These are phyloP conservation scores for Pseudogymnoascus sp. DNA, from an alignment of 2,329 filamentous ascomycete genomes.

Conservation along the genomic window DNA sequence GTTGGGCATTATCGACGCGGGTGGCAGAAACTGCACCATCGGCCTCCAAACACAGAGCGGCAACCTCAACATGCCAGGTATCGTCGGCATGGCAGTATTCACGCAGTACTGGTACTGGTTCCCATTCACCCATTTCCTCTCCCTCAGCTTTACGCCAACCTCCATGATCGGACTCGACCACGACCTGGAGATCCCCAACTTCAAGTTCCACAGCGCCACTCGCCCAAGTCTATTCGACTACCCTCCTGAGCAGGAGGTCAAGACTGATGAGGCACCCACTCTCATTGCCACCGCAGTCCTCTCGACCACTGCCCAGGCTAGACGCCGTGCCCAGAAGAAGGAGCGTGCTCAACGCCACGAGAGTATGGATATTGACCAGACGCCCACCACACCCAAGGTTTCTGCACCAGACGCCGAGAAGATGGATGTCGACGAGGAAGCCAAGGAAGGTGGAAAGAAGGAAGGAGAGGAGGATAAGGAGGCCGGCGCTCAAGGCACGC, in stretches of 20 bases:
- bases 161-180: slow-evolving; percentile 91
- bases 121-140: slow-evolving; percentile 94
- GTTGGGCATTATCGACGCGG: slow-evolving; percentile 93
- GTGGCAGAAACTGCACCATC: slow-evolving; percentile 96
- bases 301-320: slow-evolving; percentile 93
- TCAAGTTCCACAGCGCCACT: slow-evolving; percentile 94
- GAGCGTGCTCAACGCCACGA: slow-evolving; percentile 81
- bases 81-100: slow-evolving; percentile 96
- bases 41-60: slow-evolving; percentile 95
- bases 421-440: slow-evolving; percentile 74
- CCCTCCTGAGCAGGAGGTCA: slow-evolving; percentile 90
- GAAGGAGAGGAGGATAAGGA: slow-evolving; percentile 50
- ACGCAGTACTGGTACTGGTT: slow-evolving; percentile 99
- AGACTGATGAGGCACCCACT: slow-evolving; percentile 85
- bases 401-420: slow-evolving; percentile 55
- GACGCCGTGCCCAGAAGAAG: slow-evolving; percentile 87
- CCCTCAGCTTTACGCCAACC: slow-evolving; percentile 91
- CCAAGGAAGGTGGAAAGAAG: slow-evolving; percentile 35
- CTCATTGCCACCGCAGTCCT: slow-evolving; percentile 92
- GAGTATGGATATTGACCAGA: slow-evolving; percentile 89
- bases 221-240: slow-evolving; percentile 96
- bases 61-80: slow-evolving; percentile 96
- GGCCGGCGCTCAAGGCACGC: slow-evolving; percentile 48
- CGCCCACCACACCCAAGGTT: slow-evolving; percentile 63
- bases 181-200: slow-evolving; percentile 83